Conservation (phyloP, 495 filamentous ascomycete species). For the Penicillium robsamsonii region DNA sequence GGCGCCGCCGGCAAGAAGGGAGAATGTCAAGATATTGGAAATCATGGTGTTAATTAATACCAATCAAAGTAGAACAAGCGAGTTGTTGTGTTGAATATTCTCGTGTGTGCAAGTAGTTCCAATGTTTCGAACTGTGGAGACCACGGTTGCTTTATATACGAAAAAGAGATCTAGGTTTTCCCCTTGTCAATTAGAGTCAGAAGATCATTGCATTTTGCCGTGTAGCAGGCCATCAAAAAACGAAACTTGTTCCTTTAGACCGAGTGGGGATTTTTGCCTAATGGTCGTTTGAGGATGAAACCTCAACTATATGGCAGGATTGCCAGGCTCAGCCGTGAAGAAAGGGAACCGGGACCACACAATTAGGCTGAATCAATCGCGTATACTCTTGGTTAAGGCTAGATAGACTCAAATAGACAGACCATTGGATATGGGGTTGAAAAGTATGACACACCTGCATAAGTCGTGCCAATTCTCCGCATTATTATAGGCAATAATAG, state of each 20-base stretch:
- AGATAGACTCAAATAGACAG: not conserved
- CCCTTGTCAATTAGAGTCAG: not conserved
- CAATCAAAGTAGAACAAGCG: not conserved
- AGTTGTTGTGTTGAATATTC: not conserved
- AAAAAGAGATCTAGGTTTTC: not conserved
- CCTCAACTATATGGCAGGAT: not conserved
- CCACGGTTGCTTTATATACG: not conserved
- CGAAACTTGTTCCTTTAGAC: not conserved
- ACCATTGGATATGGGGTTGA: not conserved
- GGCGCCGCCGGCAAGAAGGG: conserved; percentile 19
- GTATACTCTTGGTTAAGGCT: not conserved
- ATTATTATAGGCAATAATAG: conserved; percentile 1
- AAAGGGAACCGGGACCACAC: not conserved
- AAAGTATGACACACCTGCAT: not conserved
- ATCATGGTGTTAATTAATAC: conserved; percentile 8
- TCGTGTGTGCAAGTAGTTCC: not conserved
- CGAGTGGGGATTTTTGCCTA: conserved; percentile 5
- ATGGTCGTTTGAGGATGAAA: not conserved
- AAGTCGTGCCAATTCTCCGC: not conserved
- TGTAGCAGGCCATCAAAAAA: not conserved
- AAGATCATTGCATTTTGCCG: not conserved
- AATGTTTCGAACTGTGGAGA: not conserved
- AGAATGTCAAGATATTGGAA: conserved; percentile 11
- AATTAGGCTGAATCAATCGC: conserved; percentile 5
- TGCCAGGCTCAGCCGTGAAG: conserved; percentile 1